Conservation (phyloP, 306 rosid species). For the Ormosia emarginata region DNA sequence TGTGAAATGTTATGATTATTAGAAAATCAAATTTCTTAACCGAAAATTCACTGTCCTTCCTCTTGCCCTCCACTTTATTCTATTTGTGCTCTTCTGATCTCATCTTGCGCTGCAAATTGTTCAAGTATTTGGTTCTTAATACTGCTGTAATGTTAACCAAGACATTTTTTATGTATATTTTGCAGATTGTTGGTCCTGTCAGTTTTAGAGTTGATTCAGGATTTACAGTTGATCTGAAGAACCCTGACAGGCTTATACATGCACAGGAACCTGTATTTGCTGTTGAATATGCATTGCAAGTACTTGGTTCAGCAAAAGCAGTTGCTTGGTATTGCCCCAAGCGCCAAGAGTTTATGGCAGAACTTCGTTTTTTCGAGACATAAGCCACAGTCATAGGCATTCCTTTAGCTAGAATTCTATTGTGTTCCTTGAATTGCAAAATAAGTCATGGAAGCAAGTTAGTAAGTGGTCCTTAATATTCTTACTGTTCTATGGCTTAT, state of each 20-base stretch:
- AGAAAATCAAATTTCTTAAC: not conserved
- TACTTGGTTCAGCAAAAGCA: conserved; percentile 94
- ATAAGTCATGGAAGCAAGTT: conserved; percentile 4
- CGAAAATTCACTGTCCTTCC: not conserved
- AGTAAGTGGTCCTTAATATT: not conserved
- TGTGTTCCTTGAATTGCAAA: conserved; percentile 11
- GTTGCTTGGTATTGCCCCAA: conserved; percentile 93
- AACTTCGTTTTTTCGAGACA: conserved; percentile 86
- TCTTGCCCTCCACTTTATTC: not conserved
- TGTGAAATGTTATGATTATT: not conserved
- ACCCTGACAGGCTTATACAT: conserved; percentile 28
- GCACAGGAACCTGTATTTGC: conserved; percentile 70
- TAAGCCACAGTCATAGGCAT: conserved; percentile 21
- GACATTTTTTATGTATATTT: not conserved
- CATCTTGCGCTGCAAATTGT: not conserved
- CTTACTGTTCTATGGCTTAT: not conserved
- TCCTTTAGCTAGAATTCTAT: not conserved
- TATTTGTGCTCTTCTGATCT: not conserved
- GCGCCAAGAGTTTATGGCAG: conserved; percentile 80
- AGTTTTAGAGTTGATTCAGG: conserved; percentile 83
- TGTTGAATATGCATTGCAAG: conserved; percentile 76
- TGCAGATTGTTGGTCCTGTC: conserved; percentile 85
- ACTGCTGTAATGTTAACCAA: not conserved
- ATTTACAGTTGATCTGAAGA: conserved; percentile 58
- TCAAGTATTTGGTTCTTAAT: not conserved